Base-by-base conservation (phyloP, 2,329 filamentous ascomycete genomes). In the Pestalotiopsis sp. region DNA sequence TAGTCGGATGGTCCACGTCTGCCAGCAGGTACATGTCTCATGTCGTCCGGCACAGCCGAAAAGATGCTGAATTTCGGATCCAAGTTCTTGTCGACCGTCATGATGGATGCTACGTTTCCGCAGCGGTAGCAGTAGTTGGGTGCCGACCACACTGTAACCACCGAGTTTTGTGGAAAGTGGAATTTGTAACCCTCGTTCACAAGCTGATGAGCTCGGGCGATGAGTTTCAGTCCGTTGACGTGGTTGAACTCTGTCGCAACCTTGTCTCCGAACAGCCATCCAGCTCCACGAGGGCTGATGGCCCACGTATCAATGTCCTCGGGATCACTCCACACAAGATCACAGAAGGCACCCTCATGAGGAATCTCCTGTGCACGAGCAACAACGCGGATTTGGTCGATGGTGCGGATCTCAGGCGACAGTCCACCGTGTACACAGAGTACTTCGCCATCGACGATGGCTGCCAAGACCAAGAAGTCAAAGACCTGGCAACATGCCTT, bases 401-500 rank as follows among this genome's bases (percentile, higher is more conserved):
- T 98, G 23, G 94, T 97, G 79, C 98, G 93, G 74, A 99, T 98
- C 76, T 93, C 93, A 2, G 93, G 93, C 67, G 92, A 95, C 49
- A 96, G 85, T 49, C 93, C 96, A 75, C 96, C 96, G 81, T 99
- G 96, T 39, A 99, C 96, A 79, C 96, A 99, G 77, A 99, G 97
- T 70, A 99, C 97, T 78, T 98, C 94, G 76, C 98, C 93, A 78
- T 99, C 97, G 75, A 99, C 97, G 72, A 99, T 97, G 71, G 97
- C 97, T 67, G 94, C 96, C 25, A 99, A 87, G 2, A 97, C 97
- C 38, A 99, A 89, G 81, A 97, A 99, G 81, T 99, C 96, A 80
- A 99, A 99, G 83, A 99, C 97, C 79, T 99, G 96, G 72, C 96
- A 99, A 81, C 98, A 99, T 69, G 97, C 96, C 81, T 99, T 97